Conservation (phyloP, 1,139 yeast species). For the Blastobotrys aristatus region DNA sequence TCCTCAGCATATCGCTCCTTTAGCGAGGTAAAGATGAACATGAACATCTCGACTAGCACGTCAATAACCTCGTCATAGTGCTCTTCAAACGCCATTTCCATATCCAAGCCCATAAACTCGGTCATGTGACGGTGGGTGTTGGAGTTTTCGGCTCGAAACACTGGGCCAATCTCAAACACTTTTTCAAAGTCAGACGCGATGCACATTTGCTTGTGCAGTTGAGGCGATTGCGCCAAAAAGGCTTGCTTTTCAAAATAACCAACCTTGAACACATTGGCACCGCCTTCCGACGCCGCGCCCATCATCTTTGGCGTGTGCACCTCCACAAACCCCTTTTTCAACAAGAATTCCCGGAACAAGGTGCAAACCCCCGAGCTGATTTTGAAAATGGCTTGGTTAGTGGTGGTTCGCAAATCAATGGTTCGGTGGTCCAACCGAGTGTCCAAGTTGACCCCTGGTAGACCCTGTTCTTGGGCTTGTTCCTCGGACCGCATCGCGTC, state of each 20-base stretch:
- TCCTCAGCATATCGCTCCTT: constrained; percentile 74
- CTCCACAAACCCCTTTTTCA: constrained; percentile 67
- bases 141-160: constrained; percentile 97
- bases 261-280: constrained; percentile 91
- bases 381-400: constrained; percentile 95
- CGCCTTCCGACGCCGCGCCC: constrained; percentile 97
- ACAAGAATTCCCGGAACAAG: constrained; percentile 83
- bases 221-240: constrained; percentile 96
- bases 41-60: constrained; percentile 74
- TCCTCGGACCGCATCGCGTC: constrained; percentile 95
- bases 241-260: constrained; percentile 90
- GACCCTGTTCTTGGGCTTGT: constrained; percentile 86
- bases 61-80: constrained; percentile 95
- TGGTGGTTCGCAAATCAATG: constrained; percentile 91
- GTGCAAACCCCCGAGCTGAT: constrained; percentile 86
- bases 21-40: constrained; percentile 81
- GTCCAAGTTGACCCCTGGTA: constrained; percentile 92
- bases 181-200: constrained; percentile 96
- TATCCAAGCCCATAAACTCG: constrained; percentile 93
- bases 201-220: constrained; percentile 93
- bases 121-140: constrained; percentile 99
- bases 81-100: constrained; percentile 97
- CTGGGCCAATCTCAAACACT: constrained; percentile 96
- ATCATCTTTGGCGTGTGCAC: constrained; percentile 93
- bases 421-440: constrained; percentile 94